These are phyloP conservation scores for Wickerhamiella alocasiicola DNA, from an alignment of 805 yeast species.

Conservation along the genomic window DNA sequence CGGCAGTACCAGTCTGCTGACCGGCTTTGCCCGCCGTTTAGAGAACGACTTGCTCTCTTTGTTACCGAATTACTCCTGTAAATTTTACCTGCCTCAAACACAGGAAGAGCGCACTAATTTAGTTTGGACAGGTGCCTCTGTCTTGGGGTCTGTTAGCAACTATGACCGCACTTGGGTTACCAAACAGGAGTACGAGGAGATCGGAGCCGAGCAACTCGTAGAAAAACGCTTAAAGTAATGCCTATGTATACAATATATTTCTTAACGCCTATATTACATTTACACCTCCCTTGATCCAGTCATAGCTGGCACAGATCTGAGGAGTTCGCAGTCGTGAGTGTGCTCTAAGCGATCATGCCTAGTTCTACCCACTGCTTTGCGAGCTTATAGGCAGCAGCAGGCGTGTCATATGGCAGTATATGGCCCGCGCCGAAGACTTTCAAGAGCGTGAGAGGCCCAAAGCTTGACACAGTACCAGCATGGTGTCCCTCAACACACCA, in stretches of 20 bases:
- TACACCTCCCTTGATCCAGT: not conserved
- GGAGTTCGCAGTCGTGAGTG: not conserved
- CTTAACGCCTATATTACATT: no score
- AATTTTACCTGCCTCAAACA: constrained; percentile 62
- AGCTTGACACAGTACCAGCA: constrained; percentile 54
- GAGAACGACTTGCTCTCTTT: constrained; percentile 52
- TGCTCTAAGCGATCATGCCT: no score
- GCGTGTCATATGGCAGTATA: constrained; percentile 89
- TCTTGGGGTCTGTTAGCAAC: constrained; percentile 74
- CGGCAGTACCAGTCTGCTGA: constrained; percentile 69
- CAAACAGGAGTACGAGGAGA: constrained; percentile 74
- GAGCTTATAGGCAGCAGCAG: constrained; percentile 67
- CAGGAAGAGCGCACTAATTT: constrained; percentile 62
- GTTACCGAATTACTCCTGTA: constrained; percentile 72
- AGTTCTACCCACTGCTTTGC: constrained; percentile 62
- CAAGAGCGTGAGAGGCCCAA: constrained; percentile 58
- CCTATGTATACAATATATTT: no score
- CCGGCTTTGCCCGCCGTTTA: constrained; percentile 68
- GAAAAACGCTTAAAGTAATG: constrained; percentile 16
- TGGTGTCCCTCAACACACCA: constrained; percentile 28
- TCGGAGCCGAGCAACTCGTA: constrained; percentile 64
- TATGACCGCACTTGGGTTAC: constrained; percentile 95
- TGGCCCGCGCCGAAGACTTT: constrained; percentile 82
- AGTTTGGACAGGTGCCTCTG: constrained; percentile 88
- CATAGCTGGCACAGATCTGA: not conserved